Base-by-base conservation (phyloP, 768 basidiomycete species). In the Mycena latifolia region DNA sequence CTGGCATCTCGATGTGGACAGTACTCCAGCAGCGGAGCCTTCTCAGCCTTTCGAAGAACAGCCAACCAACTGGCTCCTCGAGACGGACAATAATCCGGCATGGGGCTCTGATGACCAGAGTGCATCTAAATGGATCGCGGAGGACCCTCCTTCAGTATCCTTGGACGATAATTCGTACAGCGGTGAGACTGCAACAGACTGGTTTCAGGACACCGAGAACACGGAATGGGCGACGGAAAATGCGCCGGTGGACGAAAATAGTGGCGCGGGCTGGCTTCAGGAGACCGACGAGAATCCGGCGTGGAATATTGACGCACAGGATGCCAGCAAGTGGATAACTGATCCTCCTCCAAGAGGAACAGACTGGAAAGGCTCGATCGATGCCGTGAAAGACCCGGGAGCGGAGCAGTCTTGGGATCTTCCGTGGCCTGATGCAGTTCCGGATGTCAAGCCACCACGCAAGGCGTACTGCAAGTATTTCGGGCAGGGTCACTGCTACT, bases 401-500 rank as follows among this genome's bases (percentile, higher is more conserved):
- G 54, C 48, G 47, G 59, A 61, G 29, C 28, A 61, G 35, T 45
- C 55, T n/a, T 62, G 55, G 60, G 27, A 51, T 54, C 1, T 20
- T 17, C 63, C 56, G 7, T 65, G 63, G 63, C 63, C 63, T n/a
- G 50, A 46, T 17, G 31, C 63, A 46, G 41, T 46, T 9, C 55
- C 55, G 18, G 50, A 43, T 22, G 50, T 28, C 31, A 33, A 53
- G 27, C 55, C 50, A 8, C 14, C 50, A 29, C 33, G 2, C 12
- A 55, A 51, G 12, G 50, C 22, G 3, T 48, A 48, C 39, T 68
- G 67, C 35, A 57, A 53, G 41, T 63, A 33, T 28, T 68, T 55
- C 18, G 67, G 67, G 5, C 67, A 68, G 52, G 67, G 67, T 2
- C 28, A 60, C 33, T 68, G 67, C 28, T 6, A 12, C 18, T 50